Evolutionary conservation across 768 basidiomycete genomes (phyloP).

Genomic region (Kwoniella heveanensis): DNA sequence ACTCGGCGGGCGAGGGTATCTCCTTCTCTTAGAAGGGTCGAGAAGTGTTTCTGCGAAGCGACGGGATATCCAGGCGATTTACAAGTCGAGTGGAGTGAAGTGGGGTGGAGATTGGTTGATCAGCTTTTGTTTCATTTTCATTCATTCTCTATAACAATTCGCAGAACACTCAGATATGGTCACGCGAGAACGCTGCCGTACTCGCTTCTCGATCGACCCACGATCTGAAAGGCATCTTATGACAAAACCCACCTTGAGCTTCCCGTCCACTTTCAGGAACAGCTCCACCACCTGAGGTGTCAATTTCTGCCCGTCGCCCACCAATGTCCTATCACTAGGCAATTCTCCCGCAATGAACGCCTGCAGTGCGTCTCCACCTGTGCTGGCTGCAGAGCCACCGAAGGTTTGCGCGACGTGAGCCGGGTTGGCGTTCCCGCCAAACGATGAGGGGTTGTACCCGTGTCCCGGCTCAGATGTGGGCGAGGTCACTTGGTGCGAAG

Average conservation of each 20-base stretch:
- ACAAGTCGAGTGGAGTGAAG: too few relatives aligned
- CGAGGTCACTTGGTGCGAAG: conserved; percentile 11
- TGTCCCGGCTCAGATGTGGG: conserved; percentile 14
- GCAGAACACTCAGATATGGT: too few relatives aligned
- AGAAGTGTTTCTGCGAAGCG: conserved; percentile 42
- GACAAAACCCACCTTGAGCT: conserved; percentile 44
- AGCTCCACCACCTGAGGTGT: conserved; percentile 39
- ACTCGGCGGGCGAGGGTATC: conserved; percentile 40
- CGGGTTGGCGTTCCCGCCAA: conserved; percentile 10
- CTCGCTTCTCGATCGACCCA: too few relatives aligned
- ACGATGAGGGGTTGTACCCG: conserved; percentile 2
- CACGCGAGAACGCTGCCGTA: too few relatives aligned
- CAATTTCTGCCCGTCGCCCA: conserved; percentile 47
- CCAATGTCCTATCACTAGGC: conserved; percentile 33
- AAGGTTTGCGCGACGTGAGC: background rate
- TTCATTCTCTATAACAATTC: too few relatives aligned
- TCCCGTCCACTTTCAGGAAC: conserved; percentile 43
- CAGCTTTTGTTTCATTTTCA: too few relatives aligned
- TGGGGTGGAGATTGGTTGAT: background rate
- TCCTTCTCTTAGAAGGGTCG: conserved; percentile 39
- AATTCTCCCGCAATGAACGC: conserved; percentile 39
- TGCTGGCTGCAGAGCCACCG: background rate
- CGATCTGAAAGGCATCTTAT: too few relatives aligned
- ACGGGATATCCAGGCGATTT: background rate
- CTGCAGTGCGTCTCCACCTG: conserved; percentile 35